phyloP scores from a whole-genome alignment of 768 basidiomycete genomes.

The Pholiota conissans region DNA sequence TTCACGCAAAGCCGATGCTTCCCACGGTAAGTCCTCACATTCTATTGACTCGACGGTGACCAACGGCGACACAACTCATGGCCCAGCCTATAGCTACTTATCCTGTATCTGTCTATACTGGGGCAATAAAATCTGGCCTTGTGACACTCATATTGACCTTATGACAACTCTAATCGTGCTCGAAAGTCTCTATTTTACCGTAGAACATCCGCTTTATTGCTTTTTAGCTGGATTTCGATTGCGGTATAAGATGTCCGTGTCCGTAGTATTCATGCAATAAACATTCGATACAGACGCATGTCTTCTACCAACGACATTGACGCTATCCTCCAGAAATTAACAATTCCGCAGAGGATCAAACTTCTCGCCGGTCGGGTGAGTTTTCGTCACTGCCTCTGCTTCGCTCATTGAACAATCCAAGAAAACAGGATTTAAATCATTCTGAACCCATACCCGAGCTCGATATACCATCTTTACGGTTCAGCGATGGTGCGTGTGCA shows the following conservation, averaged over 20 bases:
- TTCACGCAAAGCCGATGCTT: neutral
- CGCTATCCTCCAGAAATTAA: constrained; percentile 34
- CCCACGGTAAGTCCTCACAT: too few relatives aligned
- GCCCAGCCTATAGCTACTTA: too few relatives aligned
- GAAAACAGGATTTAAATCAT: constrained; percentile 46
- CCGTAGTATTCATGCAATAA: neutral
- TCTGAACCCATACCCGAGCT: constrained; percentile 41
- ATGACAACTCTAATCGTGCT: too few relatives aligned
- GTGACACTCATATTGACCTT: too few relatives aligned
- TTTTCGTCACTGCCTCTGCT: neutral
- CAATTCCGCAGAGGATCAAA: constrained; percentile 42
- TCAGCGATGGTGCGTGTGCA: constrained; percentile 42
- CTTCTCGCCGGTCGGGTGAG: constrained; percentile 41
- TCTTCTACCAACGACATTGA: constrained; percentile 34
- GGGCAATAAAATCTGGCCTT: too few relatives aligned
- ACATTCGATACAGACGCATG: neutral
- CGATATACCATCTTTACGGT: constrained; percentile 40
- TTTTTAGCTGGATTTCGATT: too few relatives aligned
- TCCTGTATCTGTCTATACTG: too few relatives aligned
- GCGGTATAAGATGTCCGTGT: neutral
- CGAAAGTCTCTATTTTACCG: too few relatives aligned
- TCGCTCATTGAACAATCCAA: neutral
- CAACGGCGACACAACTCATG: too few relatives aligned
- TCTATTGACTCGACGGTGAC: too few relatives aligned
- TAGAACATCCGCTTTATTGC: neutral